These are phyloP conservation scores for Corrigiola litoralis DNA, from an alignment of 179 eudicot species.

Conservation along the genomic window DNA sequence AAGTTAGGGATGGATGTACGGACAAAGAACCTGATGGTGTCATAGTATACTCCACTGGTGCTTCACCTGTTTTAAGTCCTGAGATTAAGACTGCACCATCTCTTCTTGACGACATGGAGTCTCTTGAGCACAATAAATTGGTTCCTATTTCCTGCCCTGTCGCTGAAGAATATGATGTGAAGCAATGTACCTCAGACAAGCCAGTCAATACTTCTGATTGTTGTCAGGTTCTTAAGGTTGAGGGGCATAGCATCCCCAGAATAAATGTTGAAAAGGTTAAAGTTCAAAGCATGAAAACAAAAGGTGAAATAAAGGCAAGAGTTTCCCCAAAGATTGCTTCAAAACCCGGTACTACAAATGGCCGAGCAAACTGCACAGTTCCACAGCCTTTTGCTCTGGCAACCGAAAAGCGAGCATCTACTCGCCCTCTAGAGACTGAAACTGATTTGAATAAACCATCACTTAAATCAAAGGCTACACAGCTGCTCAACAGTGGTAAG, in stretches of 20 bases:
- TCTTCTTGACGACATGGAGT: slow-evolving; percentile 25
- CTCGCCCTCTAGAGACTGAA: slow-evolving; percentile 48
- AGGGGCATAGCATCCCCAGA: slow-evolving; percentile 14
- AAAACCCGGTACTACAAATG: slow-evolving; percentile 37
- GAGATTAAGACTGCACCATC: slow-evolving; percentile 26
- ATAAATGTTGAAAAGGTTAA: slow-evolving; percentile 23
- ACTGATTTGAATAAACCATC: slow-evolving; percentile 35
- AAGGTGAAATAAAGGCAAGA: slow-evolving; percentile 29
- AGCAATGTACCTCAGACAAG: slow-evolving; percentile 44
- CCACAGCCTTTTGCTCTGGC: slow-evolving; percentile 90
- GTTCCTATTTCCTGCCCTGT: slow-evolving; percentile 17
- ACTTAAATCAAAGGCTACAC: slow-evolving; percentile 27
- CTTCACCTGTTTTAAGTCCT: slow-evolving; percentile 29
- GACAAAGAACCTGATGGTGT: slow-evolving; percentile 58
- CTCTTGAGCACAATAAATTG: slow-evolving; percentile 24
- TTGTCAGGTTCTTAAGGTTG: slow-evolving; percentile 27
- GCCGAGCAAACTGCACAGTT: slow-evolving; percentile 54
- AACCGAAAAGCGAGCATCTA: slow-evolving; percentile 75
- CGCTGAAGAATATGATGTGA: slow-evolving; percentile 43
- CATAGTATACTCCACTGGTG: slow-evolving; percentile 30
- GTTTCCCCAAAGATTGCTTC: slow-evolving; percentile 36
- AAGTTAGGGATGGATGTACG: slow-evolving; percentile 47
- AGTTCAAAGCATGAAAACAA: slow-evolving; percentile 24
- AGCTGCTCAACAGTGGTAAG: slow-evolving; percentile 26
- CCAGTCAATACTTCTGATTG: slow-evolving; percentile 30